Percentiles rank a stretch among this genome's conserved stretches.
phyloP scores from a whole-genome alignment of 257 asterid genomes.

The Nemophila menziesii region DNA sequence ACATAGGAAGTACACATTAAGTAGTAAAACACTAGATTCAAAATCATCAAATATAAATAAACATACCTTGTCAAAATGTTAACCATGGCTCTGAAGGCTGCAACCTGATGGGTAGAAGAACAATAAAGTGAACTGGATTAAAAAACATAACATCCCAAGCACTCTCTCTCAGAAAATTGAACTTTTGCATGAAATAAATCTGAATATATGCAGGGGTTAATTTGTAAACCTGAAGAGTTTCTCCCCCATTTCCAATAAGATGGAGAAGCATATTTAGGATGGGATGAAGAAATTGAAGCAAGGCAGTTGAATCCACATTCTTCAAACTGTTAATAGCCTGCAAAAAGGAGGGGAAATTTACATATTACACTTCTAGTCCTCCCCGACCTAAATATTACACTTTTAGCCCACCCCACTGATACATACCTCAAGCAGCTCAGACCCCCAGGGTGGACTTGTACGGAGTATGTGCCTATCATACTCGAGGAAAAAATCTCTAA shows the following conservation, averaged over 20 bases:
- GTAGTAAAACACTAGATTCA: slow-evolving; percentile 5
- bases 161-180: slow-evolving; percentile 2
- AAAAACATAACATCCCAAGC: slow-evolving; percentile 3
- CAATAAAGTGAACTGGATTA: slow-evolving; percentile 1
- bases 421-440: slow-evolving; percentile 96
- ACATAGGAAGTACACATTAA: too few relatives aligned
- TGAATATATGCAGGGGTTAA: background rate
- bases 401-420: too few relatives aligned
- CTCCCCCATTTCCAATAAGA: slow-evolving; percentile 98
- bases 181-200: background rate
- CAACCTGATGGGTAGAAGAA: slow-evolving; percentile 51
- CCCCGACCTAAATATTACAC: too few relatives aligned
- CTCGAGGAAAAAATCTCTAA: slow-evolving; percentile 96
- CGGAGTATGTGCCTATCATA: slow-evolving; percentile 94
- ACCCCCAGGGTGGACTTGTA: slow-evolving; percentile 99
- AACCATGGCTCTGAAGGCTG: slow-evolving; percentile 99
- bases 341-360: slow-evolving; percentile 18
- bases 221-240: slow-evolving; percentile 76
- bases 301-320: slow-evolving; percentile 96
- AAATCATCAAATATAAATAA: slow-evolving; percentile 5
- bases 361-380: too few relatives aligned
- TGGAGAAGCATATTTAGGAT: slow-evolving; percentile 98
- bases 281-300: slow-evolving; percentile 98
- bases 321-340: slow-evolving; percentile 99
- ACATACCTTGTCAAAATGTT: slow-evolving; percentile 88